Evolutionary conservation across 2,329 filamentous ascomycete genomes (phyloP).

Genomic region (Chaetothyriales sp.): DNA sequence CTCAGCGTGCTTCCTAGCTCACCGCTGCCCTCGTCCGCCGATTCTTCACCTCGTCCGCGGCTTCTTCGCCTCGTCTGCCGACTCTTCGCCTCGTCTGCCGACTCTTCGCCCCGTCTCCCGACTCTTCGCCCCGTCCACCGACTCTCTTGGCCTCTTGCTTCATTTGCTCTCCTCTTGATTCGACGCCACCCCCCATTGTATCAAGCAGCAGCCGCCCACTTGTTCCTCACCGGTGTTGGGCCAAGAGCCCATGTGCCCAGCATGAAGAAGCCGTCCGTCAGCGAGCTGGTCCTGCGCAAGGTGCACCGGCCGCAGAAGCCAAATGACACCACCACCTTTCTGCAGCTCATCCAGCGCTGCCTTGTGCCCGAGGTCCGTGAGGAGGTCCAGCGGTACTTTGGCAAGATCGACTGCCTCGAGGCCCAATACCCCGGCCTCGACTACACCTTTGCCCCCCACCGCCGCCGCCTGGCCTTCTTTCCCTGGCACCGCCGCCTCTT

Average conservation of each 20-base stretch:
- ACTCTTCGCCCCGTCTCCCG: no score
- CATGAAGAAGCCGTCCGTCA: constrained; percentile 49
- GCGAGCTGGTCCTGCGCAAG: constrained; percentile 44
- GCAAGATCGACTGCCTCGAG: constrained; percentile 49
- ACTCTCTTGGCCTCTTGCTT: no score
- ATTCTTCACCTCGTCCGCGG: no score
- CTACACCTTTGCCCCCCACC: constrained; percentile 48
- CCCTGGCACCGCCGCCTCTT: constrained; percentile 49
- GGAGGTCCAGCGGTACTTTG: constrained; percentile 52
- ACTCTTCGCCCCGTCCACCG: no score
- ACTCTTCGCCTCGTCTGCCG: no score
- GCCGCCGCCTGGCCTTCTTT: constrained; percentile 48
- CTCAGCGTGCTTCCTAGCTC: not conserved
- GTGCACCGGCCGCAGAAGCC: constrained; percentile 44
- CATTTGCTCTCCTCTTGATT: not conserved
- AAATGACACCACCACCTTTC: constrained; percentile 45
- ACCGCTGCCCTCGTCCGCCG: not conserved
- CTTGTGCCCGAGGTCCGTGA: constrained; percentile 52
- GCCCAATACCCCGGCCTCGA: constrained; percentile 54
- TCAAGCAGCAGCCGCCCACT: not conserved
- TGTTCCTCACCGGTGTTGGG: not conserved
- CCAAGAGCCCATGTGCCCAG: constrained; percentile 13
- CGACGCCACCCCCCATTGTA: not conserved
- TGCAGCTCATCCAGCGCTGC: constrained; percentile 46
- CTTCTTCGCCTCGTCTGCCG: no score